These are phyloP conservation scores for Dioszegia crocea DNA, from an alignment of 768 basidiomycete species.

Conservation along the genomic window DNA sequence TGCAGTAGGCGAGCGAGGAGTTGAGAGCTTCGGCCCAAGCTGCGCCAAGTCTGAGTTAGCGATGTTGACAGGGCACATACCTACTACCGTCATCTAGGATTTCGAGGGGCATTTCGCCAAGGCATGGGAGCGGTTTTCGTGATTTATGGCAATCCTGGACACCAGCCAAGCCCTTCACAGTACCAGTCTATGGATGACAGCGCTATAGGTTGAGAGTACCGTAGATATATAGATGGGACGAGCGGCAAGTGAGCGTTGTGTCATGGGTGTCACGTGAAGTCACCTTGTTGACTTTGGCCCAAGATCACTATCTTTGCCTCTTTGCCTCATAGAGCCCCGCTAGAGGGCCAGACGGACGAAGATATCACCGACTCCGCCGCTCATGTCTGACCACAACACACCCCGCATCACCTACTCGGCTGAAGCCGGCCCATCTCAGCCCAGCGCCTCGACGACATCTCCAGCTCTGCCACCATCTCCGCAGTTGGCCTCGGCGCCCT, in stretches of 20 bases:
- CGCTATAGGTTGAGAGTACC: neutral
- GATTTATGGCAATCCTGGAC: no score
- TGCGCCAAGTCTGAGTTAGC: slow-evolving; percentile 62
- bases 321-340: no score
- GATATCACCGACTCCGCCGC: neutral
- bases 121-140: neutral
- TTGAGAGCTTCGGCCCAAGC: slow-evolving; percentile 74
- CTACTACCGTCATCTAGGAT: slow-evolving; percentile 58
- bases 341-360: no score
- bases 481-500: neutral
- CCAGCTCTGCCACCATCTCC: neutral
- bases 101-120: slow-evolving; percentile 29
- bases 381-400: slow-evolving; percentile 12
- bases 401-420: neutral
- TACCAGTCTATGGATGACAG: neutral
- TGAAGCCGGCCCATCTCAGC: slow-evolving; percentile 9
- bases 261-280: no score
- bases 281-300: no score
- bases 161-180: no score
- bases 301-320: no score
- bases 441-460: neutral
- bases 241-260: no score
- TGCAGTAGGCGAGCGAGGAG: slow-evolving; percentile 71
- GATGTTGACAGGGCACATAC: slow-evolving; percentile 47
- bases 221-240: no score